Evolutionary conservation across 148 eudicot species (phyloP), one percentile per base, ranked within the genome.

Genomic region (Rhododendron williamsianum): DNA sequence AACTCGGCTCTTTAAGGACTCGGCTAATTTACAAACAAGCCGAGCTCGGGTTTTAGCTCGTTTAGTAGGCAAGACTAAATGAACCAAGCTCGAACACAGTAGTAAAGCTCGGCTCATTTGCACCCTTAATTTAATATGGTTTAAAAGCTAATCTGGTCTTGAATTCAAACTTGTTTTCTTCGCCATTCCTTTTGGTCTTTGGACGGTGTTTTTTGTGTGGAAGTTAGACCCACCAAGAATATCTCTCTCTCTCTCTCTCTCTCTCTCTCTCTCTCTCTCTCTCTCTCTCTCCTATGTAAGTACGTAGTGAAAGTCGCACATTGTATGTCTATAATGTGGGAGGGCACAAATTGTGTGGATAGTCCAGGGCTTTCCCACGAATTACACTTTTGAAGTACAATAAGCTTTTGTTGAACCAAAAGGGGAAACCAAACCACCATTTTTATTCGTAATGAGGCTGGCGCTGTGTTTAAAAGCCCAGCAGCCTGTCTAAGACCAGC

Each of bases 391-490:
- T 16, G 3, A 73, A 51, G 85, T 49, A 73, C 80, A 56, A 51
- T 63, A 23, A 30, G 9, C 78, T 48, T 73, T 49, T 72, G 49
- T 19, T 35, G 80, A 72, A 73, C 35, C 79, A 51, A 83, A 73
- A 67, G 71, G 49, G 85, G 80, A 54, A 41, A 35, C 65, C 60
- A 83, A 1, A 21, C 15, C 4, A 36, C 36, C 43, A 49, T 83
- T 46, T 72, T 83, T 49, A 83, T 30, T 83, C 85, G 10, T 48
- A 13, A 27, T 60, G 56, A 56, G 78, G 63, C 43, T 71, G 85
- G 78, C 43, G 51, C 23, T 72, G 35, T 9, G 85, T 19, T 48
- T 1, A 65, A 83, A 83, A 82, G 58, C 76, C 60, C 65, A 72
- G 46, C 65, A 72, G 46, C 78, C 65, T 48, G 79, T 83, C 78